Evolutionary conservation across 1,284 basidiomycete species (phyloP).

Genomic region (Ganoderma resinaceum): DNA sequence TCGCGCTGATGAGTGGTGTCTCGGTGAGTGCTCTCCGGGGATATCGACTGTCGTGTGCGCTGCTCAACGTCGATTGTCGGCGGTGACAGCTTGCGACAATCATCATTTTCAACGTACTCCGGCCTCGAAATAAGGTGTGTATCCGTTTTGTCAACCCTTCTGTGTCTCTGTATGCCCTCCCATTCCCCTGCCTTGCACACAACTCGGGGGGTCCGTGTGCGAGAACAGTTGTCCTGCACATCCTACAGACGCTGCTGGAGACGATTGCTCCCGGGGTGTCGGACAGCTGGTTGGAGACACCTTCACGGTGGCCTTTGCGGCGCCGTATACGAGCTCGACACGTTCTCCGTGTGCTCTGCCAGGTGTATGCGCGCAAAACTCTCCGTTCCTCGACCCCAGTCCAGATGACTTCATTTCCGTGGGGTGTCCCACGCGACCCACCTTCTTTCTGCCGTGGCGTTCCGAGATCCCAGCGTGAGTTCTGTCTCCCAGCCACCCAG

Average conservation of each 20-base stretch:
- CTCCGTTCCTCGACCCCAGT: not conserved
- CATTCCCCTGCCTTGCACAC: not conserved
- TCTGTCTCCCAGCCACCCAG: not conserved
- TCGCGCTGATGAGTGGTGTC: conserved; percentile 53
- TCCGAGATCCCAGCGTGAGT: not conserved
- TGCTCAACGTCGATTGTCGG: not conserved
- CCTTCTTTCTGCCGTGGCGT: not conserved
- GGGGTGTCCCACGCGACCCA: not conserved
- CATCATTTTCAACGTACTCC: conserved; percentile 67
- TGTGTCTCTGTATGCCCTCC: not conserved
- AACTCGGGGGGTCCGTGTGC: too few species aligned
- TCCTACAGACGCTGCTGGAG: too few species aligned
- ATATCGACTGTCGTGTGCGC: not conserved
- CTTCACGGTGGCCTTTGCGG: not conserved
- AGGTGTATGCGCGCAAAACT: not conserved
- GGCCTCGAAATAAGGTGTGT: conserved; percentile 67
- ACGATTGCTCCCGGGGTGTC: too few species aligned
- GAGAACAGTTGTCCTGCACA: too few species aligned
- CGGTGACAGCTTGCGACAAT: conserved; percentile 53
- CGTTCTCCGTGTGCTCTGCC: not conserved
- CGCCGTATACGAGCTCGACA: too few species aligned
- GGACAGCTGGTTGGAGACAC: not conserved
- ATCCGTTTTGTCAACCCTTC: not conserved
- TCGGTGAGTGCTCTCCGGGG: conserved; percentile 40
- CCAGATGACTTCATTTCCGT: not conserved